These are phyloP conservation scores for Capsicum rhomboideum DNA, from an alignment of 257 asterid genomes.

Conservation along the genomic window DNA sequence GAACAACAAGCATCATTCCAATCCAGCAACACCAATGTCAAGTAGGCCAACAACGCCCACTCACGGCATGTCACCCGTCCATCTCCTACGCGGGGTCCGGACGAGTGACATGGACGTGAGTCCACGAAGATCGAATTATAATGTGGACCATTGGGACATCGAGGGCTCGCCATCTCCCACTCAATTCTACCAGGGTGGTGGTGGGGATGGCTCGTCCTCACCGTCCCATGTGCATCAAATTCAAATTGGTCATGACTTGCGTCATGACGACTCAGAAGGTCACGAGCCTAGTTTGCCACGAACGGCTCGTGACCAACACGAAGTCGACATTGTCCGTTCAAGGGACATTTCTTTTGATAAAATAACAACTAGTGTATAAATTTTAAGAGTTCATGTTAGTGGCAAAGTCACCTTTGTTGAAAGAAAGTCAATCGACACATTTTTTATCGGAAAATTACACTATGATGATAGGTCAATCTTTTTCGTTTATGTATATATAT, in stretches of 20 bases:
- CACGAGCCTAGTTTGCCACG: slow-evolving; percentile 13
- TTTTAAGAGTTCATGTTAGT: neutral
- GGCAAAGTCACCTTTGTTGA: neutral
- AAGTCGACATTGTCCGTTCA: slow-evolving; percentile 17
- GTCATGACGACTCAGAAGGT: neutral
- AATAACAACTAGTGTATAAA: neutral
- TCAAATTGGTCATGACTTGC: slow-evolving; percentile 25
- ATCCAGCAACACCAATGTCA: slow-evolving; percentile 40
- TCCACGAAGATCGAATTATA: slow-evolving; percentile 24
- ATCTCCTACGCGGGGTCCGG: slow-evolving; percentile 44
- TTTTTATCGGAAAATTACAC: neutral
- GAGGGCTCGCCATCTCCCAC: slow-evolving; percentile 40
- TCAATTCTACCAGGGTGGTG: slow-evolving; percentile 13
- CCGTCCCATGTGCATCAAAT: slow-evolving; percentile 17
- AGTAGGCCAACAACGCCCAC: slow-evolving; percentile 58
- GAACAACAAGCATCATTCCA: slow-evolving; percentile 25
- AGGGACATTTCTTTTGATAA: slow-evolving; percentile 43
- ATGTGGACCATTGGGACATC: slow-evolving; percentile 33
- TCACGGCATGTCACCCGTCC: slow-evolving; percentile 62
- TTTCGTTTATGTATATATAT: neutral
- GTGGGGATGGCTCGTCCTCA: slow-evolving; percentile 5
- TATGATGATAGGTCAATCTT: neutral
- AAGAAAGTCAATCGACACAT: neutral
- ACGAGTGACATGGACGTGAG: slow-evolving; percentile 34
- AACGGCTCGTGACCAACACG: slow-evolving; percentile 3